Evolutionary conservation across 352 stramenopile species (phyloP), one percentile per base, ranked within the genome.

Genomic region (Phytophthora idaei): DNA sequence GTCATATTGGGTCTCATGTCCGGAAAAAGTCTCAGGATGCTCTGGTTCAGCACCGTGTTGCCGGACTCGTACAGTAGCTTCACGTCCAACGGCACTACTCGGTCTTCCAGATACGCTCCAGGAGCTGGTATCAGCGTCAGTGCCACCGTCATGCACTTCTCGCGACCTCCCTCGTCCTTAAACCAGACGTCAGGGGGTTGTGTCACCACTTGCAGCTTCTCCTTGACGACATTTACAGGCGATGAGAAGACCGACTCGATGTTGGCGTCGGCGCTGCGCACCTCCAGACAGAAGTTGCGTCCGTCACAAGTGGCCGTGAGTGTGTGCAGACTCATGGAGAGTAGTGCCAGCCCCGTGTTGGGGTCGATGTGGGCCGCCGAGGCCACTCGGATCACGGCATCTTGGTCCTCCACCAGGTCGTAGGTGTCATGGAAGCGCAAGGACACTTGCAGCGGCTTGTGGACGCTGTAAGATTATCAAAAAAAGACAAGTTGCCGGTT

Each of bases 101-200:
- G 87, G 51, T 93, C 85, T 53, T 92, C 86, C 14, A 97, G 71
- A 17, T 74, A 56, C 3, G 75, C 63, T 32, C 90, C 87, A 0
- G 85, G 76, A 6, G 89, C 84, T 0, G 94, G 77, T 7, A 91
- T 73, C 8, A 98, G 81, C 21, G 89, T 76, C 14, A 98, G 74
- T 42, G 80, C 74, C 10, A 98, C 78, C 34, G 93, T 81, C 78
- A 99, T 98, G 69, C 87, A 98, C 73, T 98, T 98, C 57, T 98
- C 97, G 5, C 91, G 83, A 0, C 95, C 95, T 56, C 97, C 97
- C 67, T 98, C 95, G 82, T 99, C 95, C 69, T 99, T 99, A 72
- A 97, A 99, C 95, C 95, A 99, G 27, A 98, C 84, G 32, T 97
- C 83, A 3, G 89, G 90, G 0, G 90, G 89, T 41, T 97, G 89